A percentile compares a stretch with the other conserved stretches of the same genome.
Conservation (phyloP, 1,284 basidiomycete genomes). For the Quambalaria eucalypti region DNA sequence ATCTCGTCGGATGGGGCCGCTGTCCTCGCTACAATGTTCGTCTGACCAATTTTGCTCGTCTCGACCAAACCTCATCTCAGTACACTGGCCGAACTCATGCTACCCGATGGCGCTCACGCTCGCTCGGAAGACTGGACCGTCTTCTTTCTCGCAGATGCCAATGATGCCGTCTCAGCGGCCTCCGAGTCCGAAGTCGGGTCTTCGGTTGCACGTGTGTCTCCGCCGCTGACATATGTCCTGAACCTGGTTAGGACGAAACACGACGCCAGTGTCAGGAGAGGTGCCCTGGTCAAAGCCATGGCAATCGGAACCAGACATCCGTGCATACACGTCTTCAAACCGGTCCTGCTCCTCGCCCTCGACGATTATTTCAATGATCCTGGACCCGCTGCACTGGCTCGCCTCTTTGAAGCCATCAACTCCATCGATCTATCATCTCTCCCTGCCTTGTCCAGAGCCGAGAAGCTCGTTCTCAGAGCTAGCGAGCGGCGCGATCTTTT, state of each 20-base stretch:
- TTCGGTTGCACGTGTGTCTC: too few species aligned
- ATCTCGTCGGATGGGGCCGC: slow-evolving; percentile 1
- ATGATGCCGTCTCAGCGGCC: not conserved
- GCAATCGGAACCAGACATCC: slow-evolving; percentile 91
- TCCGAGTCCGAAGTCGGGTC: not conserved
- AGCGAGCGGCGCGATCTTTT: slow-evolving; percentile 87
- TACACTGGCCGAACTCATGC: slow-evolving; percentile 89
- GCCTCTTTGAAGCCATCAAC: slow-evolving; percentile 86
- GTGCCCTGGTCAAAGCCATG: slow-evolving; percentile 88
- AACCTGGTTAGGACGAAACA: slow-evolving; percentile 92
- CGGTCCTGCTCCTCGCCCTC: slow-evolving; percentile 80
- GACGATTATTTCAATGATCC: slow-evolving; percentile 88
- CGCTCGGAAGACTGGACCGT: slow-evolving; percentile 95
- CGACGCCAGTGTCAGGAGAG: slow-evolving; percentile 78
- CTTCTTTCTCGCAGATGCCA: slow-evolving; percentile 62
- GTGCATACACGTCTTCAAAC: slow-evolving; percentile 98
- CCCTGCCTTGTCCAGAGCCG: slow-evolving; percentile 66
- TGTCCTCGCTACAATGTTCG: slow-evolving; percentile 2
- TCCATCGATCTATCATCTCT: slow-evolving; percentile 74
- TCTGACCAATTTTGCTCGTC: not conserved
- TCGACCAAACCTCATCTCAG: slow-evolving; percentile 53
- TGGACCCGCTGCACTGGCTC: slow-evolving; percentile 73
- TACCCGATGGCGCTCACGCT: slow-evolving; percentile 92
- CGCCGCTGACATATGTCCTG: slow-evolving; percentile 1
- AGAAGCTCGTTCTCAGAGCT: slow-evolving; percentile 78